Conservation (phyloP, 768 basidiomycete species). For the Termitomyces sp. region DNA sequence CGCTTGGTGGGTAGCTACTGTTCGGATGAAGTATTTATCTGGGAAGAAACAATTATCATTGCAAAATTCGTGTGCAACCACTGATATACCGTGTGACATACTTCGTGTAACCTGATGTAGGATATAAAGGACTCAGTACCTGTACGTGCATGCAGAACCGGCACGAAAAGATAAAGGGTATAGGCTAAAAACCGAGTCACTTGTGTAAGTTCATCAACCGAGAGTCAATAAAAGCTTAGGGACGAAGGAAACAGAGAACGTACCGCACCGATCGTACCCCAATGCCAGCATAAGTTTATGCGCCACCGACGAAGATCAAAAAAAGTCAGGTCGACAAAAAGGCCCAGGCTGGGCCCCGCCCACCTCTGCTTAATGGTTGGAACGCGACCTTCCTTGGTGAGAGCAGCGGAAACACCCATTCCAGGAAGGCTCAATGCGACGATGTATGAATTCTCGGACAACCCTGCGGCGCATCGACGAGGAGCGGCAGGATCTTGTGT, state of each 20-base stretch:
- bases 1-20: too few species aligned
- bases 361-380: slow-evolving; percentile 44
- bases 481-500: slow-evolving; percentile 48
- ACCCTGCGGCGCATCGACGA: slow-evolving; percentile 35
- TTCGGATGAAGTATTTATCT: neutral
- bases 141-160: neutral
- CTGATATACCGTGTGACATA: neutral
- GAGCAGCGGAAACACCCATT: slow-evolving; percentile 57
- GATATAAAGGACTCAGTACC: neutral
- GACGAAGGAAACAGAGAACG: neutral
- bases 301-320: slow-evolving; percentile 24
- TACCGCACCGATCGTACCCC: slow-evolving; percentile 44
- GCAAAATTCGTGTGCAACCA: slow-evolving; percentile 46
- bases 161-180: neutral
- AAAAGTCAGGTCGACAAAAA: neutral
- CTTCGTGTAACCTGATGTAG: neutral
- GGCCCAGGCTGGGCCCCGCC: slow-evolving; percentile 18
- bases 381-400: slow-evolving; percentile 46
- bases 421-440: slow-evolving; percentile 56
- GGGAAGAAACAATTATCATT: slow-evolving; percentile 21
- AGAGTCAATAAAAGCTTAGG: neutral
- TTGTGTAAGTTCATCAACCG: slow-evolving; percentile 14
- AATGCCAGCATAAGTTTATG: slow-evolving; percentile 45
- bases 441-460: slow-evolving; percentile 56
- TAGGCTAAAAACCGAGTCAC: slow-evolving; percentile 22